Base-by-base conservation (phyloP, 2,329 filamentous ascomycete genomes). In the Epicoccum sorghinum region DNA sequence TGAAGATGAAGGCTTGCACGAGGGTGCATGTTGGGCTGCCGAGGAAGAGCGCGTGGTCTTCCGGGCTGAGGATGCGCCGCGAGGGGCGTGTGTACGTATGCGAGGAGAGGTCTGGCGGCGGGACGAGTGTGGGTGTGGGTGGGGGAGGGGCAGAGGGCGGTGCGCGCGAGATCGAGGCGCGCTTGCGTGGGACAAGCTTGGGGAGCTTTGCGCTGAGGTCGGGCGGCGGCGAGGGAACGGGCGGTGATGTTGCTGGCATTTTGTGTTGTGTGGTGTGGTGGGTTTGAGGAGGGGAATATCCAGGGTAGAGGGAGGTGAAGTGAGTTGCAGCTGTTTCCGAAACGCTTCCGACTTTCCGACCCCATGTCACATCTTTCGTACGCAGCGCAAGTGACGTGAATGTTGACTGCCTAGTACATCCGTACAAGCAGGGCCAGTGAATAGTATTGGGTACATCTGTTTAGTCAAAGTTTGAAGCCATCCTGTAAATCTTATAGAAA, bases 1-100 rank as follows among this genome's bases (percentile, higher is more conserved):
- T 84, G 75, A 96, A 97, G 58, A 97, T 82, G 77, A 96, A 99
- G 18, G 90, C 86, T 53, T 90, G 79, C 38, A 99, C 83, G 36
- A 98, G 83, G 7, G 80, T 81, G 73, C 90, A 89, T 6, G 93
- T 88, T 0, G 88, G 81, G 0, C 93, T 97, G 0, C 84, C 78
- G 14, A 92, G 82, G 67, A 98, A 99, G 4, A 91, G 77, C 14
- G 90, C 82, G 71, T 96, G 93, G 64, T 99, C 95, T 43, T 84
- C 79, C 2, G 81, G 80, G 3, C 92, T 93, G 10, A 99, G 79
- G 47, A 99, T 98, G 7, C 93, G 85, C 56, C 93, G 84, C 10
- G 82, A 84, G 0, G 95, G 95, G 5, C 78, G 79, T 53, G 80
- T 78, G 78, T 90, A 96, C 5, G 75, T 77, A 69, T 87, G 80